These are phyloP conservation scores for Westerdykella aurantiaca DNA, from an alignment of 2,329 filamentous ascomycete species.

Conservation along the genomic window DNA sequence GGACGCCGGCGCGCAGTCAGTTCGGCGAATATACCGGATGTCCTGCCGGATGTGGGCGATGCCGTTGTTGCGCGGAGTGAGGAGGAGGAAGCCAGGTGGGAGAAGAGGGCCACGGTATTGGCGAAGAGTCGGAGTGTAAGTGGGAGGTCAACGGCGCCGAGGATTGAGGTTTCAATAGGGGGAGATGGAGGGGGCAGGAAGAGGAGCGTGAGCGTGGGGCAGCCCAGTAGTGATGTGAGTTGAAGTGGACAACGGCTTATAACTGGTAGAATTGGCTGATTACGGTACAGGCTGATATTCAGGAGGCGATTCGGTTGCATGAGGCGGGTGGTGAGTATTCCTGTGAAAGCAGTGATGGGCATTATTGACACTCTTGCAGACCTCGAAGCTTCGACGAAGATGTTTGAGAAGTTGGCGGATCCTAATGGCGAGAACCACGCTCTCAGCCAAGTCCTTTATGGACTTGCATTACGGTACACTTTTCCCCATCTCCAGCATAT, in stretches of 20 bases:
- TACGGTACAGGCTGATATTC: slow-evolving; percentile 57
- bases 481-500: slow-evolving; percentile 5
- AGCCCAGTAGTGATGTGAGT: slow-evolving; percentile 37
- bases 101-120: slow-evolving; percentile 85
- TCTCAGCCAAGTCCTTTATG: slow-evolving; percentile 91
- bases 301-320: slow-evolving; percentile 91
- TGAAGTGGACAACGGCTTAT: slow-evolving; percentile 6
- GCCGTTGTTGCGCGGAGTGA: slow-evolving; percentile 36
- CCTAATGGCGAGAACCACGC: slow-evolving; percentile 83
- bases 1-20: slow-evolving; percentile 49
- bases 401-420: slow-evolving; percentile 81
- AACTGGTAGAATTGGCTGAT: slow-evolving; percentile 6
- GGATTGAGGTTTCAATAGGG: slow-evolving; percentile 11
- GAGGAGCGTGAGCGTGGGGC: slow-evolving; percentile 34
- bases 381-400: slow-evolving; percentile 68
- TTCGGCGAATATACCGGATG: slow-evolving; percentile 68
- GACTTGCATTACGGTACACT: slow-evolving; percentile 71
- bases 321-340: slow-evolving; percentile 60
- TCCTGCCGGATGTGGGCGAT: slow-evolving; percentile 69
- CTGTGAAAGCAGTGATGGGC: background rate
- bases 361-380: slow-evolving; percentile 39
- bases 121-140: slow-evolving; percentile 53
- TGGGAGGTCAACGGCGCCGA: slow-evolving; percentile 23
- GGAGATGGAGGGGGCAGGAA: slow-evolving; percentile 10
- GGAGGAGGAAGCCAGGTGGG: slow-evolving; percentile 65